Evolutionary conservation across 208 protist species (phyloP), one percentile per base, ranked within the genome.

Genomic region (Leishmania tropica): DNA sequence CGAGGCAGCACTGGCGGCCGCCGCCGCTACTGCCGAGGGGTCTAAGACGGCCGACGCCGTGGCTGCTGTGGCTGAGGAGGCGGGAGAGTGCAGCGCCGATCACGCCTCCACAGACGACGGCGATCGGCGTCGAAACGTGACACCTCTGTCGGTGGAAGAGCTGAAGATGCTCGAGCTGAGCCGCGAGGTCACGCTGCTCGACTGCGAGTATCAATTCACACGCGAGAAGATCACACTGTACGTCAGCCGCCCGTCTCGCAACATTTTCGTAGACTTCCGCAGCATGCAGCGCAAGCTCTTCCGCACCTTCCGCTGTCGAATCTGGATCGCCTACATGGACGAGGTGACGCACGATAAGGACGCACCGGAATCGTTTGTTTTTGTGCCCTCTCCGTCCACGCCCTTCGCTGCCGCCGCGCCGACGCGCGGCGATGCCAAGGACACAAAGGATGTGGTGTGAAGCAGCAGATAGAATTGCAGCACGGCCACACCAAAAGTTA

Each of bases 251-350:
- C 88, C 89, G 2, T 85, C 83, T 19, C 79, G 81, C 7, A 83
- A 85, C 51, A 83, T 89, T 31, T 94, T 94, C 60, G 87, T 93
- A 4, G 89, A 94, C 78, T 96, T 96, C 58, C 87, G 90, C n/a
- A 81, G 88, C 51, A 90, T 96, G 90, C 90, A 94, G 82, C 87
- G 92, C 54, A 89, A 89, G 81, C 87, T 96, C 19, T 90, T 88
- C 85, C 89, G 90, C 48, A 75, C 84, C 47, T 91, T 93, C 40
- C 88, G 89, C 71, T 94, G 90, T 80, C 90, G 90, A 75, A 96
- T 96, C 68, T 96, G 92, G 90, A 85, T 94, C 19, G 87, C 88
- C 54, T 94, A 95, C 89, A 87, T 93, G 81, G 90, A 95, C 75
- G 92, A 95, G 75, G 78, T 94, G 45, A 75, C 81, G 51, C 78